phyloP scores from a whole-genome alignment of 164 flowering plant genomes.

The Macadamia tetraphylla region DNA sequence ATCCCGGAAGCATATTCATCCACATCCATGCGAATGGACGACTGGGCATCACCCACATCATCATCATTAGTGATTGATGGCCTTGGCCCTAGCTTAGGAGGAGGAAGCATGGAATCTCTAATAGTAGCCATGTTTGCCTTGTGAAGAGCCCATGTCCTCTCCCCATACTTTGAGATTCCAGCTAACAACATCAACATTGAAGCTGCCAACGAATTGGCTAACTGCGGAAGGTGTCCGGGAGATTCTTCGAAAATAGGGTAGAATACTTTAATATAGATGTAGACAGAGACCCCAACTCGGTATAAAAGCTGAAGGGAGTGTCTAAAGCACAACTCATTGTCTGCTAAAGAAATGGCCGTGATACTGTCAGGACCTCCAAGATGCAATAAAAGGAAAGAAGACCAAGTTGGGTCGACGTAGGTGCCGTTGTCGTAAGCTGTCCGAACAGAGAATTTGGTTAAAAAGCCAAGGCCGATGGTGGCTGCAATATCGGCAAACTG shows the following conservation, averaged over 20 bases:
- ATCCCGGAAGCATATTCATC: no score
- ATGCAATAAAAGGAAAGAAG: slow-evolving; percentile 15
- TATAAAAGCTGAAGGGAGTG: slow-evolving; percentile 2
- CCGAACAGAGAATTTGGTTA: background rate
- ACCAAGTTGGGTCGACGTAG: slow-evolving; percentile 4
- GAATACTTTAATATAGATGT: background rate
- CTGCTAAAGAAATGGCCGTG: slow-evolving; percentile 13
- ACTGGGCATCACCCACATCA: no score
- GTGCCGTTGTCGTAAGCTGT: no score
- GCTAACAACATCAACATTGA: slow-evolving; percentile 11
- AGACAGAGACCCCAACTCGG: background rate
- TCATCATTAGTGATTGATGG: no score
- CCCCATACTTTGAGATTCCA: slow-evolving; percentile 3
- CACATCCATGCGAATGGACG: no score
- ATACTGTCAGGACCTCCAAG: slow-evolving; percentile 14
- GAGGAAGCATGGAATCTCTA: no score
- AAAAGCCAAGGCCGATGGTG: background rate
- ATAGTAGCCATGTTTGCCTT: no score
- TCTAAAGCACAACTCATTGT: slow-evolving; percentile 16
- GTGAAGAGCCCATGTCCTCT: no score
- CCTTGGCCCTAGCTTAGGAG: slow-evolving; percentile 8
- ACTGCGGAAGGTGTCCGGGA: no score
- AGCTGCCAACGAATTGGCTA: background rate
- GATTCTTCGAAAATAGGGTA: background rate
- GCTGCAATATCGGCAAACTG: background rate